Conservation (phyloP, 352 stramenopile genomes). For the Pythium rishiriense region DNA sequence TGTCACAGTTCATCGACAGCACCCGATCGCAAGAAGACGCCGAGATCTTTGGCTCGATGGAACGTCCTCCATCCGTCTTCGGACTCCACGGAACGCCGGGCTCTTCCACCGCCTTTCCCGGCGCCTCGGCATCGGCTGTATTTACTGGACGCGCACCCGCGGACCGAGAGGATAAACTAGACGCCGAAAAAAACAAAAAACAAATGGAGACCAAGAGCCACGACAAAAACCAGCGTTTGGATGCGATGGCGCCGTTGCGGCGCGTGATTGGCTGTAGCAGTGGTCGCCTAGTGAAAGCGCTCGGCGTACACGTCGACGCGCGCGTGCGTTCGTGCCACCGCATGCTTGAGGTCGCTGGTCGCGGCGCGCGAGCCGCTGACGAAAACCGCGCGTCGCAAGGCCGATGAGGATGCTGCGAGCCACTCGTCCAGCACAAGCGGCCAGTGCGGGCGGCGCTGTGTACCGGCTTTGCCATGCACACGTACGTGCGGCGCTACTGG, state of each 20-base stretch:
- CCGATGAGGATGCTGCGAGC: background rate
- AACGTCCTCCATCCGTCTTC: background rate
- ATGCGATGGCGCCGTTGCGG: background rate
- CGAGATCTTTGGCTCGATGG: background rate
- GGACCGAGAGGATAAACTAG: too few relatives aligned
- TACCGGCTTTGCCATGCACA: background rate
- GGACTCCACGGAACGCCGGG: background rate
- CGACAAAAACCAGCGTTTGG: background rate
- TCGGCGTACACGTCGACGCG: slow-evolving; percentile 35
- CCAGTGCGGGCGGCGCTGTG: slow-evolving; percentile 19
- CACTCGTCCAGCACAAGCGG: slow-evolving; percentile 5
- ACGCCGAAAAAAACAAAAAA: background rate
- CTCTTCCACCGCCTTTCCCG: background rate
- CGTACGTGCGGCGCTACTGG: slow-evolving; percentile 5
- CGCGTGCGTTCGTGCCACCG: background rate
- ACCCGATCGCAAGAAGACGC: background rate
- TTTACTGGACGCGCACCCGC: too few relatives aligned
- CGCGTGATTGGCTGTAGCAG: background rate
- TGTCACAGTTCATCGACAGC: slow-evolving; percentile 16
- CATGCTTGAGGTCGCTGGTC: slow-evolving; percentile 32
- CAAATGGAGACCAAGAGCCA: background rate
- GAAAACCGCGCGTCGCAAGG: slow-evolving; percentile 23
- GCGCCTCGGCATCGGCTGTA: background rate
- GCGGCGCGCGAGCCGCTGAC: slow-evolving; percentile 28
- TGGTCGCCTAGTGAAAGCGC: slow-evolving; percentile 24